Percentiles rank a stretch among this genome's conserved stretches.
Evolutionary conservation across 148 eudicot genomes (phyloP).

Genomic region (Spergularia marina): DNA sequence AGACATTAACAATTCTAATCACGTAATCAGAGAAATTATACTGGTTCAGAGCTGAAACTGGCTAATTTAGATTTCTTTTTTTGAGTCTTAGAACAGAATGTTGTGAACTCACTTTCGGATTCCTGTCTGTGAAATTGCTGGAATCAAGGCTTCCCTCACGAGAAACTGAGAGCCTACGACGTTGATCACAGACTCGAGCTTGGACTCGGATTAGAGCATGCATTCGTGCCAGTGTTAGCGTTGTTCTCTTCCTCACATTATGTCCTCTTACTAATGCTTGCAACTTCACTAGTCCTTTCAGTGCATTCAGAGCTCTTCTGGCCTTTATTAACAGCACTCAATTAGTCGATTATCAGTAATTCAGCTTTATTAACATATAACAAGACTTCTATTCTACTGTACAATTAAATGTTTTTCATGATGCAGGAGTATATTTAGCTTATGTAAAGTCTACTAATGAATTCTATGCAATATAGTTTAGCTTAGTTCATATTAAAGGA

Average conservation of each 20-base stretch:
- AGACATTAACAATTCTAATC: not conserved
- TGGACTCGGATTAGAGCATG: conserved; percentile 76
- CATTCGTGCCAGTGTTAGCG: conserved; percentile 65
- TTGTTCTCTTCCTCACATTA: conserved; percentile 70
- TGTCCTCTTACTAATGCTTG: conserved; percentile 88
- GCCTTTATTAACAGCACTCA: conserved; percentile 41
- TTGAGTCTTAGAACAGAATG: not conserved
- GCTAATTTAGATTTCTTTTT: no score
- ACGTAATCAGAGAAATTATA: no score
- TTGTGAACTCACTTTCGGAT: conserved; percentile 14
- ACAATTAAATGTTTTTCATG: no score
- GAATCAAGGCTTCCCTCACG: conserved; percentile 40
- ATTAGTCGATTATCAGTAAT: not conserved
- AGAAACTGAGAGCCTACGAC: conserved; percentile 53
- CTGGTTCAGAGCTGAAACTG: no score
- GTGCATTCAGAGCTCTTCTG: conserved; percentile 73
- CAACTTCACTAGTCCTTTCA: conserved; percentile 79
- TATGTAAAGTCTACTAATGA: no score
- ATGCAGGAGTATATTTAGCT: no score
- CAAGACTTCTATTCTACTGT: no score
- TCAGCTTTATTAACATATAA: not conserved
- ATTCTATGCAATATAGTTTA: no score
- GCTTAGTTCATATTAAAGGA: no score
- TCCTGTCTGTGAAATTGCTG: conserved; percentile 27
- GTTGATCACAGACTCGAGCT: conserved; percentile 55